Conservation (phyloP, 139 green algal genomes). For the Chlamydomonas schloesseri region DNA sequence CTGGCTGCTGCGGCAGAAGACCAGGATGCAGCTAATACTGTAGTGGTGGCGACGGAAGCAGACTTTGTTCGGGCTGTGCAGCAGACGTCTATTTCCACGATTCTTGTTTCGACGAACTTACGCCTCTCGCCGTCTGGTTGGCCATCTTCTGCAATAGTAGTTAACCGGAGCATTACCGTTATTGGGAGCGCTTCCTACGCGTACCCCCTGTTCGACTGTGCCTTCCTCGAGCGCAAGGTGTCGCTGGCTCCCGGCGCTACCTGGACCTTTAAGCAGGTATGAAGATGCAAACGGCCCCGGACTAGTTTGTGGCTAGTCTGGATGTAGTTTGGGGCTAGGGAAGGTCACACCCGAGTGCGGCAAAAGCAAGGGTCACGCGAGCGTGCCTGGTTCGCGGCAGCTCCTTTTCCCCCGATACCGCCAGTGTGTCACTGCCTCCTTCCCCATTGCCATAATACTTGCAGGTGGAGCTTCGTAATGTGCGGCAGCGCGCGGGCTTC, state of each 20-base stretch:
- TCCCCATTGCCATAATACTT: no score
- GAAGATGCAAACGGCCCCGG: no score
- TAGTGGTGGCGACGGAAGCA: no score
- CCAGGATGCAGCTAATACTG: not conserved
- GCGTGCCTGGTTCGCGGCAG: no score
- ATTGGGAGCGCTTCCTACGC: not conserved
- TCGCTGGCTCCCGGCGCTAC: not conserved
- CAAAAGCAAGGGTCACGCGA: no score
- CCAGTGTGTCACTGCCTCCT: no score
- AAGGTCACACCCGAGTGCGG: not conserved
- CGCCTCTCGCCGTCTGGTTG: no score
- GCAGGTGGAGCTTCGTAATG: constrained; percentile 2
- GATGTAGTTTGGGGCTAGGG: not conserved
- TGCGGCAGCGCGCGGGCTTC: not conserved
- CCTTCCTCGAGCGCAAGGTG: not conserved
- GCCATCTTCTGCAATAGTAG: no score
- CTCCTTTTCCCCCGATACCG: no score
- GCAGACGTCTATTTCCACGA: no score
- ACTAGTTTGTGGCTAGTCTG: not conserved
- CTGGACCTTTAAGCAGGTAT: not conserved
- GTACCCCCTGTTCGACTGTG: not conserved
- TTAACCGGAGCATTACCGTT: not conserved
- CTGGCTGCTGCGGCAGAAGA: not conserved
- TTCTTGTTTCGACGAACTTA: no score
- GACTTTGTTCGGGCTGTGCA: no score